Evolutionary conservation across 805 yeast genomes (phyloP).

Genomic region (Scheffersomyces spartinae): DNA sequence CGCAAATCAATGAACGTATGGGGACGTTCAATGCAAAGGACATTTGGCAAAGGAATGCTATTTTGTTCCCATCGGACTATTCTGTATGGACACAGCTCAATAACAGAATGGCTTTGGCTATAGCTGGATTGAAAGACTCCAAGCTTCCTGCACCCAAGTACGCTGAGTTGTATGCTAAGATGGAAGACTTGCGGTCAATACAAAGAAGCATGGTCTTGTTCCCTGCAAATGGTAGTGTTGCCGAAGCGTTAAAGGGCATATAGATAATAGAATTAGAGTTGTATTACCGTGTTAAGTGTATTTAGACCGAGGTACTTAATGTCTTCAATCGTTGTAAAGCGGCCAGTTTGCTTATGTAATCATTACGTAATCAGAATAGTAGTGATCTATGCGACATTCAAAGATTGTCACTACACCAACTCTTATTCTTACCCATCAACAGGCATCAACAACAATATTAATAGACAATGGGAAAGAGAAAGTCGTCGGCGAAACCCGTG

Average conservation of each 20-base stretch:
- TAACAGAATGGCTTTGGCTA: slow-evolving; percentile 40
- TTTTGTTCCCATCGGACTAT: slow-evolving; percentile 62
- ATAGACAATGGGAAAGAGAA: slow-evolving; percentile 88
- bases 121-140: slow-evolving; percentile 41
- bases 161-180: slow-evolving; percentile 37
- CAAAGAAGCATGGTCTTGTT: slow-evolving; percentile 61
- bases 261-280: no score
- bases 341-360: no score
- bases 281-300: no score
- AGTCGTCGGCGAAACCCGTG: slow-evolving; percentile 71
- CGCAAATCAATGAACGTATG: slow-evolving; percentile 37
- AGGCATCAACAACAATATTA: no score
- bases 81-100: slow-evolving; percentile 61
- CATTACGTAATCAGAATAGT: no score
- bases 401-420: no score
- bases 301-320: no score
- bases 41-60: slow-evolving; percentile 59
- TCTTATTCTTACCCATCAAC: no score
- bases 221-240: slow-evolving; percentile 26
- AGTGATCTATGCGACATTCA: no score
- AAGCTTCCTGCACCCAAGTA: slow-evolving; percentile 40
- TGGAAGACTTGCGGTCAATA: slow-evolving; percentile 38
- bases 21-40: slow-evolving; percentile 8
- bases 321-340: no score
- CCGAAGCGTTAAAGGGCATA: slow-evolving; percentile 4